Base-by-base conservation (phyloP, 257 asterid species). In the Capsicum rhomboideum region DNA sequence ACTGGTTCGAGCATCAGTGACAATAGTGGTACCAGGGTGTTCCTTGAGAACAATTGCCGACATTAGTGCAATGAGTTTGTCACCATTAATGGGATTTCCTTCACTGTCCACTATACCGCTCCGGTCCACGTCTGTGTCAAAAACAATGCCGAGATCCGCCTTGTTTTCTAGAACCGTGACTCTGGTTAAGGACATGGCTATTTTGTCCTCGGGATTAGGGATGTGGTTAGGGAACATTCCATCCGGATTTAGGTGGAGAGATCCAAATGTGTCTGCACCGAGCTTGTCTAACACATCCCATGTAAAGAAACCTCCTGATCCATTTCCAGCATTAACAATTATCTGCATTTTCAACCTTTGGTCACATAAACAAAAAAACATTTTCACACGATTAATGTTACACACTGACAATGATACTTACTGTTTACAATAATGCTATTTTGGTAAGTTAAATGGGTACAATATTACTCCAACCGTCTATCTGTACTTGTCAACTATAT, bases 191-290 rank as follows among this genome's bases (percentile, higher is more conserved):
- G 98, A 86, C 99, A 94, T 96, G 56, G 99, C 99, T 7, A 71
- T 85, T 80, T 94, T 92, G 93, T 96, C 99, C 83, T 93, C 99
- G 0, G 99, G 99, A 54, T 96, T 96, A 28, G 99, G 99, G 17
- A 96, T 94, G 90, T 96, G 99, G 88, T 96, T 96, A 0, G 99
- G 98, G 88, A 96, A 96, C 97, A 94, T 94, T 53, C 99, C 99
- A 53, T 96, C 98, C 0, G 99, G 99, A n/a, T 85, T 90, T 18
- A 96, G 97, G 83, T 96, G 92, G 46, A 96, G 94, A 0, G 98
- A 96, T 4, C 99, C 98, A 74, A 96, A 96, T 9, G 99, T 94
- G 90, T 96, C 98, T 18, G 99, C 99, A 74, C 99, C 98, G 0
- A 96, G 95, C 90, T 90, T 93, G 91, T 96, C 99, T 10, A 96